Evolutionary conservation across 2,329 filamentous ascomycete species (phyloP).

Genomic region (Penicillium sp.): DNA sequence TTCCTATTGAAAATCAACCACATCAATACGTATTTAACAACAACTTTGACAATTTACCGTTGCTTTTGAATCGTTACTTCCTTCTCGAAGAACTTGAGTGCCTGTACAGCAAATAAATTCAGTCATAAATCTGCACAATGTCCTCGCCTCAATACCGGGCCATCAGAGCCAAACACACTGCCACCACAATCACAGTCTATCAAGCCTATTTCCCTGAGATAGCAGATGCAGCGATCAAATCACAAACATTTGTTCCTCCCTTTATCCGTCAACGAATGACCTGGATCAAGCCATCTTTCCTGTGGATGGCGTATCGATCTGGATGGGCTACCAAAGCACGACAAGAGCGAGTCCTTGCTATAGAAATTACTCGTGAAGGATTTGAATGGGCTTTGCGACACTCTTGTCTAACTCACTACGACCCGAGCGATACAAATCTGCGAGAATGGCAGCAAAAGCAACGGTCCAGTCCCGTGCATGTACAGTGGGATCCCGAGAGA

Average conservation of each 20-base stretch:
- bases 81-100: too few relatives aligned
- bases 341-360: slow-evolving; percentile 60
- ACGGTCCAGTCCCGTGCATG: slow-evolving; percentile 44
- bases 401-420: slow-evolving; percentile 32
- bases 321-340: slow-evolving; percentile 60
- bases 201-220: slow-evolving; percentile 61
- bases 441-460: slow-evolving; percentile 21
- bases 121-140: neutral
- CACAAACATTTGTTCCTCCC: slow-evolving; percentile 54
- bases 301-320: slow-evolving; percentile 66
- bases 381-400: slow-evolving; percentile 52
- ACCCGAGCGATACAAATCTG: slow-evolving; percentile 17
- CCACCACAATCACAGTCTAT: slow-evolving; percentile 60
- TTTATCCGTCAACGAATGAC: slow-evolving; percentile 62
- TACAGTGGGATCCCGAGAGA: slow-evolving; percentile 68
- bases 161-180: slow-evolving; percentile 56
- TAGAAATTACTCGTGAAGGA: slow-evolving; percentile 55
- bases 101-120: too few relatives aligned
- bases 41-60: too few relatives aligned
- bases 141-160: slow-evolving; percentile 43
- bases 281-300: slow-evolving; percentile 66
- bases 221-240: slow-evolving; percentile 53
- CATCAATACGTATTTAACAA: too few relatives aligned
- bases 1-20: too few relatives aligned
- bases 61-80: too few relatives aligned